A percentile compares a stretch with the other conserved stretches of the same genome.
Evolutionary conservation across 164 flowering plant genomes (phyloP).

Genomic region (Aristolochia contorta): DNA sequence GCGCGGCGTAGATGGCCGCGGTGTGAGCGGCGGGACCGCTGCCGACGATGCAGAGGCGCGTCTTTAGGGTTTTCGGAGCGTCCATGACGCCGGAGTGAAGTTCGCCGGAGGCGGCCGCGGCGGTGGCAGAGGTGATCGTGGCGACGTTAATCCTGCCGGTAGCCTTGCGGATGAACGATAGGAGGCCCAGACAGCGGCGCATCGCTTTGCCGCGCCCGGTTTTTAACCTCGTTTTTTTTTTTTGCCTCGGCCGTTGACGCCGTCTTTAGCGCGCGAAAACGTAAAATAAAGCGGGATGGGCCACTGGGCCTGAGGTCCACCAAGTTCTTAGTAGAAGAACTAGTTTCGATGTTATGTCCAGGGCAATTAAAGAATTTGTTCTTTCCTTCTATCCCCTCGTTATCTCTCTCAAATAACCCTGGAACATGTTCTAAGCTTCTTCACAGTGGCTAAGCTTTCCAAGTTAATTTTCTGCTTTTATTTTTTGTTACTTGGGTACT

Average conservation of each 20-base stretch:
- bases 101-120: conserved; percentile 14
- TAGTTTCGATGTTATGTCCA: too few relatives aligned
- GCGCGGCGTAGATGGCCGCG: conserved; percentile 87
- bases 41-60: conserved; percentile 85
- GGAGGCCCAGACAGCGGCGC: conserved; percentile 1
- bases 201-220: neutral
- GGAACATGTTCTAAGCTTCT: too few relatives aligned
- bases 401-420: too few relatives aligned
- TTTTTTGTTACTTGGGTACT: too few relatives aligned
- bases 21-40: conserved; percentile 98
- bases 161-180: conserved; percentile 1
- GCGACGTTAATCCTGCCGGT: conserved; percentile 1
- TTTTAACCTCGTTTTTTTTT: neutral
- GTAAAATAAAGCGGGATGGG: too few relatives aligned
- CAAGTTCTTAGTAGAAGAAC: too few relatives aligned
- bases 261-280: too few relatives aligned
- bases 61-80: conserved; percentile 27
- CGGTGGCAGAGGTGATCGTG: conserved; percentile 18
- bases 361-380: too few relatives aligned
- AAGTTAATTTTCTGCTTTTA: too few relatives aligned
- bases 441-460: too few relatives aligned
- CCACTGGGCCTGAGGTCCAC: too few relatives aligned
- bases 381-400: too few relatives aligned
- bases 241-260: neutral
- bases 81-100: conserved; percentile 24